Evolutionary conservation across 2,329 filamentous ascomycete genomes (phyloP), one percentile per base, ranked within the genome.

Genomic region (Claviceps sp.): DNA sequence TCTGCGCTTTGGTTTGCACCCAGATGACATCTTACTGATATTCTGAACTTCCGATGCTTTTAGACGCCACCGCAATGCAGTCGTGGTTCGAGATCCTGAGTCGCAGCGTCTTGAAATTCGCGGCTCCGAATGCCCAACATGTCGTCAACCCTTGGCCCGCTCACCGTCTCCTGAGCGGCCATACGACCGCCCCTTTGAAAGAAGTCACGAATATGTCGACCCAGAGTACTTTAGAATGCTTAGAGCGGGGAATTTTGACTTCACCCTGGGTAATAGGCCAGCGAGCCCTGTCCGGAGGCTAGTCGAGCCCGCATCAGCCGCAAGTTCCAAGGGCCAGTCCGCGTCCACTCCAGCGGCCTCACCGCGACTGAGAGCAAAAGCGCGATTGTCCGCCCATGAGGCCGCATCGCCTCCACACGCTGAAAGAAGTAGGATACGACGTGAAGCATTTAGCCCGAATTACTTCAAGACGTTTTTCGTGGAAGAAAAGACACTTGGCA

Each of bases 141-240:
- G 91, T 65, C 87, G 89, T 64, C 85, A 87, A 50, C 81, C 88
- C 17, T 77, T 82, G 67, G 65, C 75, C 57, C 63, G 64, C 22
- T 53, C 66, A 64, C 41, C 65, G 64, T 39, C 78, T 42, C 68
- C 75, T 50, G 75, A 80, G 22, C 69, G 71, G 37, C 65, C 72
- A 55, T 80, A 71, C 63, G 77, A 77, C 51, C 61, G 59, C n/a
- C 56, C 63, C 4, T 67, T 61, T 52, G 66, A 62, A 43, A 60
- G 68, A 37, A 62, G 66, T 49, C 69, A 70, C 38, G 77, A 85
- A 48, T 97, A 90, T 64, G 86, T 96, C 59, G 85, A 90, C 61
- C 90, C 90, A 2, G 82, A 89, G 50, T 98, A 98, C 73, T 98
- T 98, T 68, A 88, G 88, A 61, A 90, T 97, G 85, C 82, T 98